Evolutionary conservation across 257 asterid genomes (phyloP), one percentile per base, ranked within the genome.

Genomic region (Rehmannia glutinosa): DNA sequence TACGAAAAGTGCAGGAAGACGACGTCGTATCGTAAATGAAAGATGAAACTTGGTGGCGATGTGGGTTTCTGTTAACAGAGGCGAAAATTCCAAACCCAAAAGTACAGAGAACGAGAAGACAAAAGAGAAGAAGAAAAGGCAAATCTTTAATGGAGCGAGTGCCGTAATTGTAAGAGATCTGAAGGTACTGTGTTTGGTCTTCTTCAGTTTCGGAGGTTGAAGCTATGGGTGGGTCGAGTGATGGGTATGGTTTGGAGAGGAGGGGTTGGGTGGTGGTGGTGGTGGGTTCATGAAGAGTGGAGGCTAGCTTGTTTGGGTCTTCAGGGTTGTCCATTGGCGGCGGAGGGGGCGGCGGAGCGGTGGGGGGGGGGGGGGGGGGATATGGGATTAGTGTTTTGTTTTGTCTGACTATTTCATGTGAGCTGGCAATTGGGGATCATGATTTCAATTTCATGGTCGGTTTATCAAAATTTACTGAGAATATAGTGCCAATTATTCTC

Each of bases 101-200:
- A 36, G 97, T 85, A 72, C 72, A 77, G 58, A 88, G 83, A 6
- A 93, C 78, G 62, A 93, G 76, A 39, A 88, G 79, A 10, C 23
- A 19, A 67, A 88, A 93, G 42, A 93, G 88, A 54, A 88, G 20
- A 16, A 90, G 89, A 38, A 86, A 88, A 15, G 92, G 85, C 21
- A 81, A 67, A 77, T 93, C 97, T 67, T 86, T 90, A 69, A 83
- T 50, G 1, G 83, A 21, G 8, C 99, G 94, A 66, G 76, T 85
- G 64, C 91, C 96, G 59, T 79, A 75, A 65, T 85, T 93, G 87
- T 85, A 93, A 23, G 99, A 88, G 89, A 93, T 93, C 92, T 93
- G 96, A 52, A 85, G 91, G 82, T 77, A 83, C 49, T 83, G 94
- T 23, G 91, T 27, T 39, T 76, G 91, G 78, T 85, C 90, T 9